phyloP scores from a whole-genome alignment of 371 early-diverging fungal species.

The Actinomortierella ambigua region DNA sequence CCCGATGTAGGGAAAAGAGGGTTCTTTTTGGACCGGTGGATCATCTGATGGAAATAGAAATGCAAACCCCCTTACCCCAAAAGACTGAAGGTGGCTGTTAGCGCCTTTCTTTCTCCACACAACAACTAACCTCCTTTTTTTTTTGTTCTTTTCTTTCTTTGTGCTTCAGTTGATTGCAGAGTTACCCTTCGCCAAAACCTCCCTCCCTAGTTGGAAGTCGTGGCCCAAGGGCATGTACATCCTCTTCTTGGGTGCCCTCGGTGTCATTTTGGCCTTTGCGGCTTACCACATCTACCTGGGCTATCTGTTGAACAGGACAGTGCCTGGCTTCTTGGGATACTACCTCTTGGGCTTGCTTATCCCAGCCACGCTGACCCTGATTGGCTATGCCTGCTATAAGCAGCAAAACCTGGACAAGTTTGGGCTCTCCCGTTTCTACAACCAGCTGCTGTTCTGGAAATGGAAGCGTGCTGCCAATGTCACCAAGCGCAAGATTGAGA shows the following conservation, averaged over 20 bases:
- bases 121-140: not conserved
- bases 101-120: not conserved
- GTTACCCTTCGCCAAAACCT: slow-evolving; percentile 72
- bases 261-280: slow-evolving; percentile 59
- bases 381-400: slow-evolving; percentile 48
- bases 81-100: too few species aligned
- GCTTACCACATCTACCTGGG: slow-evolving; percentile 67
- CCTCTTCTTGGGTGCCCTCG: slow-evolving; percentile 62
- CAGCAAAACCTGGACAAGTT: slow-evolving; percentile 48
- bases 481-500: slow-evolving; percentile 7
- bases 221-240: slow-evolving; percentile 79
- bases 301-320: slow-evolving; percentile 23
- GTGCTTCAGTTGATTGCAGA: slow-evolving; percentile 60
- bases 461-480: slow-evolving; percentile 12
- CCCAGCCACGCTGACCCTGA: slow-evolving; percentile 53
- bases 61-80: too few species aligned
- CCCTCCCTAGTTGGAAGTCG: slow-evolving; percentile 67
- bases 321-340: slow-evolving; percentile 55
- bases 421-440: slow-evolving; percentile 28
- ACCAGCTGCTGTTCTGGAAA: slow-evolving; percentile 16
- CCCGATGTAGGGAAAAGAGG: slow-evolving; percentile 13
- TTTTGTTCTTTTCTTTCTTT: not conserved
- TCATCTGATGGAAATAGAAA: too few species aligned
- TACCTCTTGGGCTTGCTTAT: slow-evolving; percentile 64
- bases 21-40: too few species aligned